Evolutionary conservation across 176 grass and related monocot species (phyloP).

Genomic region (Paspalum notatum): DNA sequence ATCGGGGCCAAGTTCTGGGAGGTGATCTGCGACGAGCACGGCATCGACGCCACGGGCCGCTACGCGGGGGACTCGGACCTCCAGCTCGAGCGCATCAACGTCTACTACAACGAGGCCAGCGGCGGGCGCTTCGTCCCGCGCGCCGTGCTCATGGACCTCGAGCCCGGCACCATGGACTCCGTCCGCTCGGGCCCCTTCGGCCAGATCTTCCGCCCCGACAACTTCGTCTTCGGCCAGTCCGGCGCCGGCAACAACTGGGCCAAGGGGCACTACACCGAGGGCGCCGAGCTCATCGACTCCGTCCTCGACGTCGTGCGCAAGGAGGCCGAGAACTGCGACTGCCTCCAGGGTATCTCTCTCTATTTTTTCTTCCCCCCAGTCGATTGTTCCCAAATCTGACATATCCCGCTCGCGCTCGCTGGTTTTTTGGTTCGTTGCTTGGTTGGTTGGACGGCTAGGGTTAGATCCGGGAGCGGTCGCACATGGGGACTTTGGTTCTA

Average conservation of each 20-base stretch:
- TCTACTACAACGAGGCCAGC: conserved; percentile 97
- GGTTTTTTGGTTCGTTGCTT: neutral
- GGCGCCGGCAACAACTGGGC: conserved; percentile 96
- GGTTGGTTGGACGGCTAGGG: neutral
- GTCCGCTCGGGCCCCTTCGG: conserved; percentile 75
- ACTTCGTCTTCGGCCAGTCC: conserved; percentile 97
- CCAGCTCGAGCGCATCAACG: conserved; percentile 92
- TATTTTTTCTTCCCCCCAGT: neutral
- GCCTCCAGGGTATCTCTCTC: conserved; percentile 67
- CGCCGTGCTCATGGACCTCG: conserved; percentile 94
- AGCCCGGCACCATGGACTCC: conserved; percentile 91
- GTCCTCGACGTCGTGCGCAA: conserved; percentile 96
- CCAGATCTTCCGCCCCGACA: conserved; percentile 95
- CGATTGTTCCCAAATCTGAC: neutral
- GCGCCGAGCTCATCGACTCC: conserved; percentile 91
- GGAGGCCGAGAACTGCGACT: conserved; percentile 98
- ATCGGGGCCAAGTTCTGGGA: conserved; percentile 99
- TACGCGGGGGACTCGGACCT: conserved; percentile 85
- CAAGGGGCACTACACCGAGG: conserved; percentile 96
- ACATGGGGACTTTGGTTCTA: neutral
- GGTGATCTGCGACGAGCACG: conserved; percentile 98
- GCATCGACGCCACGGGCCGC: conserved; percentile 75
- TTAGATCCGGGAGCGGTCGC: conserved; percentile 3
- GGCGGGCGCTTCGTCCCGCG: conserved; percentile 74
- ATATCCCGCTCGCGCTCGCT: neutral